phyloP scores from a whole-genome alignment of 805 yeast genomes.

The Metschnikowia aberdeeniae region DNA sequence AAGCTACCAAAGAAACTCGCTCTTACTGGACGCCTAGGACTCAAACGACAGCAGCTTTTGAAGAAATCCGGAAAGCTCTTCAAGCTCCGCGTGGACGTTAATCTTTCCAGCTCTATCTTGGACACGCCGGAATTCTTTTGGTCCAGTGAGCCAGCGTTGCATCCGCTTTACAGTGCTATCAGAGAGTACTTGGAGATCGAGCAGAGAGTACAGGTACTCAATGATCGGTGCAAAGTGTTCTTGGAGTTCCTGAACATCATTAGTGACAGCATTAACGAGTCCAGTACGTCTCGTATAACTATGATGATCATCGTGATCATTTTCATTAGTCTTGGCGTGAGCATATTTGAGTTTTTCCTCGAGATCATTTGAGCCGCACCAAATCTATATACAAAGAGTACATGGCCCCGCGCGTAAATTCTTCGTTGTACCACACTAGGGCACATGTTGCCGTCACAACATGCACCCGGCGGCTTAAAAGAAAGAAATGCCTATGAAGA shows the following conservation, averaged over 20 bases:
- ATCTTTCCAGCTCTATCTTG: constrained; percentile 80
- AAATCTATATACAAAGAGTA: background rate
- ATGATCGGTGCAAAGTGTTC: constrained; percentile 91
- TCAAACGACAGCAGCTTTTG: constrained; percentile 77
- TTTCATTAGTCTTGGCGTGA: constrained; percentile 71
- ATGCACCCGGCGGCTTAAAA: background rate
- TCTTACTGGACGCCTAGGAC: constrained; percentile 79
- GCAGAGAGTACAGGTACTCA: constrained; percentile 87
- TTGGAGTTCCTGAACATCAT: constrained; percentile 89
- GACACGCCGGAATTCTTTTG: constrained; percentile 97
- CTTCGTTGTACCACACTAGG: background rate
- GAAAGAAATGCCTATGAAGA: background rate
- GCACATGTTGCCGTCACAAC: background rate
- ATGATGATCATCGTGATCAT: constrained; percentile 84
- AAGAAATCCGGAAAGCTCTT: constrained; percentile 88
- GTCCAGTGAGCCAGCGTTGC: constrained; percentile 91
- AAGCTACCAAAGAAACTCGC: constrained; percentile 87
- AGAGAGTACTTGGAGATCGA: constrained; percentile 93
- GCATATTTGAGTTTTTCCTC: constrained; percentile 61
- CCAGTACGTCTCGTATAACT: constrained; percentile 86
- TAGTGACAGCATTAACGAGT: constrained; percentile 91
- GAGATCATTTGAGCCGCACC: constrained; percentile 35
- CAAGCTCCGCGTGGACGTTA: constrained; percentile 89
- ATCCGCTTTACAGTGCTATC: constrained; percentile 85
- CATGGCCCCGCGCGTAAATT: background rate